Conservation (phyloP, 2,329 filamentous ascomycete genomes). For the Fusarium setosum region DNA sequence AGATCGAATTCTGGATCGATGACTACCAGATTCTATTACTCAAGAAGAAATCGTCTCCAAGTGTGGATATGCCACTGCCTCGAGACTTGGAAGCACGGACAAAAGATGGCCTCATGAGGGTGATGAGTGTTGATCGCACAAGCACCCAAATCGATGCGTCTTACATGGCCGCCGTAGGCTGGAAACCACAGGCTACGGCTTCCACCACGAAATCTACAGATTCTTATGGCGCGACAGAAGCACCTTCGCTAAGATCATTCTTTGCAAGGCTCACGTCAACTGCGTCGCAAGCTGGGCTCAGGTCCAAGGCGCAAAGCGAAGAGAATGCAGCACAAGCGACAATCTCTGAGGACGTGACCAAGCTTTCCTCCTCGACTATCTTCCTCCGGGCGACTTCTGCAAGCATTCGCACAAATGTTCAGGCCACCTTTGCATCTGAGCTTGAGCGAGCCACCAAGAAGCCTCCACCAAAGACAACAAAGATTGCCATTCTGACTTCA, state of each 20-base stretch:
- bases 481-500: constrained; percentile 87
- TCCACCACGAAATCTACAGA: constrained; percentile 57
- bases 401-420: constrained; percentile 80
- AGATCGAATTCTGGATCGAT: constrained; percentile 91
- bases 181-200: constrained; percentile 70
- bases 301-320: constrained; percentile 68
- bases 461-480: constrained; percentile 88
- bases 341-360: constrained; percentile 78
- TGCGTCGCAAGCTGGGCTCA: constrained; percentile 61
- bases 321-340: constrained; percentile 72
- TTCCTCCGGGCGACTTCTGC: constrained; percentile 92
- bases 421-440: constrained; percentile 80
- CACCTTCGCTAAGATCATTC: constrained; percentile 78
- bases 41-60: constrained; percentile 87
- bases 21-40: constrained; percentile 84
- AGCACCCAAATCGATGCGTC: constrained; percentile 92
- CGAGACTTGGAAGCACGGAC: constrained; percentile 84
- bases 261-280: constrained; percentile 79
- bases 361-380: constrained; percentile 78
- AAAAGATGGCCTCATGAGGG: constrained; percentile 88
- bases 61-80: constrained; percentile 77
- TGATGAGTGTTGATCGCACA: constrained; percentile 82
- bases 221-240: constrained; percentile 59
- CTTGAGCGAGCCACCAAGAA: constrained; percentile 97
- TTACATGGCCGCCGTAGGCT: constrained; percentile 89